These are phyloP conservation scores for Ceratocystis harringtonii DNA, from an alignment of 2,329 filamentous ascomycete species.

Conservation along the genomic window DNA sequence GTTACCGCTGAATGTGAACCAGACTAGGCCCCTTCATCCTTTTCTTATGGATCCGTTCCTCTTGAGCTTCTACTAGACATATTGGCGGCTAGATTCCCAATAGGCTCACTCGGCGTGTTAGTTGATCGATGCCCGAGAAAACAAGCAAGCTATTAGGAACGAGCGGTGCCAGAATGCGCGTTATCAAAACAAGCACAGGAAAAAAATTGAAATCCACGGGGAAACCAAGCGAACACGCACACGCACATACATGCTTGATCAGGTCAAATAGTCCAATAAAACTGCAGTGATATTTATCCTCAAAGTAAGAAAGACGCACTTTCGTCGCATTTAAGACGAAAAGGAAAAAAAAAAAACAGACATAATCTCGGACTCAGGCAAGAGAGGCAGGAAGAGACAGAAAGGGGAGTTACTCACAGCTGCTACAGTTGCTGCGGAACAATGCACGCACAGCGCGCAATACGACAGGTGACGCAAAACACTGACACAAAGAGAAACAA, in stretches of 20 bases:
- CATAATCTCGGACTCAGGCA: background rate
- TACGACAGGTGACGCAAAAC: background rate
- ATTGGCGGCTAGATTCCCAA: too few relatives aligned
- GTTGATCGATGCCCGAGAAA: background rate
- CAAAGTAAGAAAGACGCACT: background rate
- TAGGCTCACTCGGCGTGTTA: background rate
- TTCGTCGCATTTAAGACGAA: background rate
- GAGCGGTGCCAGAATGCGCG: background rate
- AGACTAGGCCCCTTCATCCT: background rate
- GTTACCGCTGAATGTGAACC: too few relatives aligned
- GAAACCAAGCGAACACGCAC: background rate
- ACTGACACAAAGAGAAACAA: background rate
- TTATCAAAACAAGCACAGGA: background rate
- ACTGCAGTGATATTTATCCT: background rate
- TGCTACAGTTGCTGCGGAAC: background rate
- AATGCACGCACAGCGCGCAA: background rate
- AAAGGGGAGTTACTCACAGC: background rate
- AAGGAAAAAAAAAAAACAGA: background rate
- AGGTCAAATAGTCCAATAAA: background rate
- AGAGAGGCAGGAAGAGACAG: background rate
- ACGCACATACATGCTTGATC: background rate
- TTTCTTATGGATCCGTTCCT: background rate
- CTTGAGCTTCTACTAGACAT: background rate
- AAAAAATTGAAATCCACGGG: background rate
- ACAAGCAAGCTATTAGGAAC: background rate